Evolutionary conservation across 2,329 filamentous ascomycete species (phyloP), one percentile per base, ranked within the genome.

Genomic region (Colletotrichum scovillei): DNA sequence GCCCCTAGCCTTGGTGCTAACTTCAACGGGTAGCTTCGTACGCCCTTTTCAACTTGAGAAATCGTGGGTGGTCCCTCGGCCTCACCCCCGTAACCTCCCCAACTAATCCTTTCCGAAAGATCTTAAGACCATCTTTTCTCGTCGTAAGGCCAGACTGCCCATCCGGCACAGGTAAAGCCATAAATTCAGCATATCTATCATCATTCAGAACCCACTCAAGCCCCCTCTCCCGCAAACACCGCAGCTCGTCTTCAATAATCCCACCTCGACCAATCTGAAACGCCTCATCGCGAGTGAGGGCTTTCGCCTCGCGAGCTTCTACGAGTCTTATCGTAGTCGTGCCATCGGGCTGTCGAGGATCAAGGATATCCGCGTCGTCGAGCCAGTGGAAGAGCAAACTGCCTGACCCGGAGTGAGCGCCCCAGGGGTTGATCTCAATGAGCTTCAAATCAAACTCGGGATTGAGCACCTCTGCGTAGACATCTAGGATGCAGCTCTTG

Each of bases 291-390:
- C 19, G 56, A 5, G 56, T 19, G 0, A 32, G 56, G 16, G 4
- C 19, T 16, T 24, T 14, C 0, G 56, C 12, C 22, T 35, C 28
- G 8, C 16, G 28, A 7, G 6, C 16, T 9, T 58, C 24, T 5
- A 58, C 56, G 0, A 58, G 1, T 19, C 28, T 1, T 35, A 58
- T 14, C 4, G 35, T 0, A 9, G 56, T 35, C 5, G 56, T 19
- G 0, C 56, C 1, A 0, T 28, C 6, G 9, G 0, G 14, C 8
- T 28, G 6, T 28, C 0, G 1, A 11, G 28, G 14, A 11, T 58
- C 56, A 12, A 58, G 14, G 16, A 58, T 58, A 2, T 4, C 28
- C 24, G 28, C 24, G 7, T 35, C 56, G 4, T 32, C 56, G 9
- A 32, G 56, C 56, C 56, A 58, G 56, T 58, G 56, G 19, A 58